Evolutionary conservation across 2,329 filamentous ascomycete genomes (phyloP).

Genomic region (Tolypocladium cylindrosporum): DNA sequence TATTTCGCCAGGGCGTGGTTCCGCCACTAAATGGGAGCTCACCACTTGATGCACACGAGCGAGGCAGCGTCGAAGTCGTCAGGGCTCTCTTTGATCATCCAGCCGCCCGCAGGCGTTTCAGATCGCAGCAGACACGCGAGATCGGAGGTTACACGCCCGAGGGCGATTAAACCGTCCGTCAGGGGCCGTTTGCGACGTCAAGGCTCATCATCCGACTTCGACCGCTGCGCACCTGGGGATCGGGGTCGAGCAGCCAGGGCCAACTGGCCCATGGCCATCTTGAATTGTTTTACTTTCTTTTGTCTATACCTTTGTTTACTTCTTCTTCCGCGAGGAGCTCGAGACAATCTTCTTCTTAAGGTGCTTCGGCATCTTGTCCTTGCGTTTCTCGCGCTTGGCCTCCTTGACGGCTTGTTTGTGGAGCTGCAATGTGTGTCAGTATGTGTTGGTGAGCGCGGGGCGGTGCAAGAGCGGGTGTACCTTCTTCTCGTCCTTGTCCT

Average conservation of each 20-base stretch:
- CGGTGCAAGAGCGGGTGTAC: conserved; percentile 23
- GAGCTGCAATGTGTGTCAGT: conserved; percentile 23
- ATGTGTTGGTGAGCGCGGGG: background rate
- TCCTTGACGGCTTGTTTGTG: conserved; percentile 93
- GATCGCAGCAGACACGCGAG: conserved; percentile 21
- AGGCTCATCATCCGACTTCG: conserved; percentile 39
- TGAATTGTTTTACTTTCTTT: conserved; percentile 2
- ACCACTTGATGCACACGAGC: background rate
- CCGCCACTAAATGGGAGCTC: background rate
- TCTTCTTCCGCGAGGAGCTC: conserved; percentile 52
- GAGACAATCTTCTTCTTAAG: conserved; percentile 82
- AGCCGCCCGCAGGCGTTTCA: conserved; percentile 22
- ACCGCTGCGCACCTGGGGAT: background rate
- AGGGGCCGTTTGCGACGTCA: conserved; percentile 16
- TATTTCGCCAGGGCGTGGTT: background rate
- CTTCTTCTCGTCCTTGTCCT: conserved; percentile 86
- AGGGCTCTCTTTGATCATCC: conserved; percentile 44
- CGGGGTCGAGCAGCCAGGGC: background rate
- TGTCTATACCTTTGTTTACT: conserved; percentile 23
- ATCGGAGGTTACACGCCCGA: conserved; percentile 27
- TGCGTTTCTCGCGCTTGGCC: conserved; percentile 85
- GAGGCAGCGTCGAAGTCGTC: background rate
- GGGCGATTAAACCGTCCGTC: conserved; percentile 18
- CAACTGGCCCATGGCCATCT: background rate
- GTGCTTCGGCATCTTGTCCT: conserved; percentile 94